Conservation (phyloP, 2,329 filamentous ascomycete species). For the Aspergillus neotritici region DNA sequence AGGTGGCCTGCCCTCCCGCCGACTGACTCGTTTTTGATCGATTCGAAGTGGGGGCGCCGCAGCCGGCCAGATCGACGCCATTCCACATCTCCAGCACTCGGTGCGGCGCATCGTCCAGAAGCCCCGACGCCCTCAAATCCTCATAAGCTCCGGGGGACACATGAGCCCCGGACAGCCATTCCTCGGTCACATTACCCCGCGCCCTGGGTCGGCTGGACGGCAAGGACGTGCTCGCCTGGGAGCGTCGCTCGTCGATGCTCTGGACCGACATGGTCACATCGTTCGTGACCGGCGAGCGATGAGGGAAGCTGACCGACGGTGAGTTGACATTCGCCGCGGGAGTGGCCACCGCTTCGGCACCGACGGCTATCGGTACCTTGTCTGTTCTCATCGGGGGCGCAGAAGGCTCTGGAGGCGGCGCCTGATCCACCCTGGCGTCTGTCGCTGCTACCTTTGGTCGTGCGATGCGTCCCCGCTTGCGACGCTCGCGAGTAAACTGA, state of each 20-base stretch:
- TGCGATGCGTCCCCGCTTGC: slow-evolving; percentile 82
- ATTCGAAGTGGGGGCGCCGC: slow-evolving; percentile 43
- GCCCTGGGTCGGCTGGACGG: slow-evolving; percentile 15
- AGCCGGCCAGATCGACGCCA: slow-evolving; percentile 22
- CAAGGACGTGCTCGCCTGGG: slow-evolving; percentile 17
- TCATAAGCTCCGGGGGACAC: slow-evolving; percentile 31
- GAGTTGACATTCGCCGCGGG: slow-evolving; percentile 18
- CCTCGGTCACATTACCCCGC: slow-evolving; percentile 25
- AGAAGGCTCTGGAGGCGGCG: not conserved
- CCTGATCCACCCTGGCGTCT: slow-evolving; percentile 4
- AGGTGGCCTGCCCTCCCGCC: slow-evolving; percentile 27
- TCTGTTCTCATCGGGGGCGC: not conserved
- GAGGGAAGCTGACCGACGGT: slow-evolving; percentile 19
- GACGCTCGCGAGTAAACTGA: slow-evolving; percentile 85
- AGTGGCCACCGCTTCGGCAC: slow-evolving; percentile 11
- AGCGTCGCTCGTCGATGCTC: slow-evolving; percentile 26
- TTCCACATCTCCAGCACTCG: slow-evolving; percentile 30
- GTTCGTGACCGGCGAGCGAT: slow-evolving; percentile 26
- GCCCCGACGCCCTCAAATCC: slow-evolving; percentile 20
- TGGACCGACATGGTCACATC: slow-evolving; percentile 24
- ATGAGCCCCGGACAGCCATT: slow-evolving; percentile 30
- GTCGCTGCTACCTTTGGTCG: slow-evolving; percentile 63
- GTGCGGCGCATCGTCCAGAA: slow-evolving; percentile 24
- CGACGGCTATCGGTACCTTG: not conserved
- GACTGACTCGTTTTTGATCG: slow-evolving; percentile 53